Percentiles rank a stretch among this genome's conserved stretches.
These are phyloP conservation scores for Backusella psychrophila DNA, from an alignment of 192 early-diverging fungal species.

Conservation along the genomic window DNA sequence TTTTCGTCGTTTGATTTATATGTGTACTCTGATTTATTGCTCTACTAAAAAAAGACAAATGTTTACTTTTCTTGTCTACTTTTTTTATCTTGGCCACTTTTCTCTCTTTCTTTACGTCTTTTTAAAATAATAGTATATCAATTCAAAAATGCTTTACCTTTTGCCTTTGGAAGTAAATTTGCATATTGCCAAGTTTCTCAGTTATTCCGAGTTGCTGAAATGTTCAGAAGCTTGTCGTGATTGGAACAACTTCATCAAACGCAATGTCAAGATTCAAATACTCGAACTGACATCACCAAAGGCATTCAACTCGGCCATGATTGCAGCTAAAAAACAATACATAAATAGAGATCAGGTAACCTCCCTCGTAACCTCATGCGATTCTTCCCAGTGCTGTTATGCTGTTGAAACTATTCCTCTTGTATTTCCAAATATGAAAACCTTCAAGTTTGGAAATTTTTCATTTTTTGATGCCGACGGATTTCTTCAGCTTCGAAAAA, in stretches of 20 bases:
- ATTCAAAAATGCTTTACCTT: background rate
- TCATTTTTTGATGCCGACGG: background rate
- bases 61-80: too few relatives aligned
- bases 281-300: background rate
- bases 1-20: too few relatives aligned
- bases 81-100: too few relatives aligned
- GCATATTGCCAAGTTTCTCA: background rate
- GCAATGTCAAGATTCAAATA: background rate
- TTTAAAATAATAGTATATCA: too few relatives aligned
- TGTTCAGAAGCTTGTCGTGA: background rate
- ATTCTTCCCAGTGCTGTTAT: too few relatives aligned
- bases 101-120: too few relatives aligned
- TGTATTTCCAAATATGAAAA: background rate
- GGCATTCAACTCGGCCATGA: background rate
- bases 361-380: background rate
- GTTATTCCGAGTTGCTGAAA: background rate
- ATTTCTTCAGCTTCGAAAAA: background rate
- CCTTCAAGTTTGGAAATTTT: background rate
- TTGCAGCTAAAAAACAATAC: background rate
- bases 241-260: background rate
- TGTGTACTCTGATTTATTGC: too few relatives aligned
- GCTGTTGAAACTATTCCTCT: too few relatives aligned
- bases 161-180: background rate
- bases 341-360: background rate
- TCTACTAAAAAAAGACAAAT: too few relatives aligned